Evolutionary conservation across 176 grass and related monocot species (phyloP), one percentile per base, ranked within the genome.

Genomic region (Carex cristatella): DNA sequence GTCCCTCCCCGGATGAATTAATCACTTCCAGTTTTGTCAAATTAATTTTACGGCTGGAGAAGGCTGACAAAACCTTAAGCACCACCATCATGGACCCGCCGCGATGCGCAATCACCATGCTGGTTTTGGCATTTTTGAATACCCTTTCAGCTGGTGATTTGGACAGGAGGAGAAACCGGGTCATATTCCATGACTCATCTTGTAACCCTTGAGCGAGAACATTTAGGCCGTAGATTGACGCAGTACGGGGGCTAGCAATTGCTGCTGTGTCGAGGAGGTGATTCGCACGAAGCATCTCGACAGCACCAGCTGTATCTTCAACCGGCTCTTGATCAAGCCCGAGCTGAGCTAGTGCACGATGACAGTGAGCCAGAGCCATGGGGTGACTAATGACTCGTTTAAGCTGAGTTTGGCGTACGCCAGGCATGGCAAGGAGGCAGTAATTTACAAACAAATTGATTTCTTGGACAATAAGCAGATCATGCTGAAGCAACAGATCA

Each of bases 161-260:
- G 32, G 93, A 91, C 40, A 99, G 89, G 2, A 94, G 79, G 35
- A 99, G 93, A 89, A 98, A 95, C 12, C 93, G 91, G 16, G 93
- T 95, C 81, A 98, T 91, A 90, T 98, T 98, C 93, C 93, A 98
- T 4, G 93, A 95, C 85, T 95, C 95, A 61, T 95, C 95, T 79
- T 98, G 93, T 1, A 98, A 88, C 18, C 95, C 93, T 46, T 95
- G 88, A 38, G 86, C 95, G 16, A 98, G 88, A 23, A 98, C 90
- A 68, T 98, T 87, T 59, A 98, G 89, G 60, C 89, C 93, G 77
- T 95, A 95, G 4, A 98, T 80, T 69, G 89, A 87, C 2, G 93
- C 91, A 3, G 93, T 84, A 54, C 93, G 93, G 9, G 93, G 93
- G 81, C 88, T 90, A 16, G 96, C 93, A 82, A 98, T 95, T 83